Evolutionary conservation across 768 basidiomycete species (phyloP).

Genomic region (Boletus sp.): DNA sequence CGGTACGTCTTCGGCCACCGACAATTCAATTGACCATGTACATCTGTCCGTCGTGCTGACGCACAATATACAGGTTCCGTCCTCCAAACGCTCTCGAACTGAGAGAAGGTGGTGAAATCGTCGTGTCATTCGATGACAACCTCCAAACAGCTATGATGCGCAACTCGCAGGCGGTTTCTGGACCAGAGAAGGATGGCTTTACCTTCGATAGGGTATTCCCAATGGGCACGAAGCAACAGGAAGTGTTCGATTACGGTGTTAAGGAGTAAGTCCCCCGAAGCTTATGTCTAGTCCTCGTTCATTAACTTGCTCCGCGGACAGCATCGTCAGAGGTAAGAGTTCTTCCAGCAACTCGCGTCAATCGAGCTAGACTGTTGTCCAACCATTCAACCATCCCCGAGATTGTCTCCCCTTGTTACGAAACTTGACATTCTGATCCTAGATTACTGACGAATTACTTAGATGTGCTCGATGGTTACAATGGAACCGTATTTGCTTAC

Average conservation of each 20-base stretch:
- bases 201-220: conserved; percentile 97
- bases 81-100: conserved; percentile 91
- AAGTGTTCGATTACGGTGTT: conserved; percentile 98
- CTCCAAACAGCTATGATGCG: conserved; percentile 81
- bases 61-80: conserved; percentile 66
- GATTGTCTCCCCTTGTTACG: conserved; percentile 3
- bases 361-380: background rate
- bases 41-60: conserved; percentile 5
- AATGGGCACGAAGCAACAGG: conserved; percentile 84
- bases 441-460: conserved; percentile 19
- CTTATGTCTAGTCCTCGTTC: conserved; percentile 6
- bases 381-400: background rate
- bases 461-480: conserved; percentile 99
- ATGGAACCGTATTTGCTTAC: conserved; percentile 97
- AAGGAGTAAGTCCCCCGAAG: conserved; percentile 69
- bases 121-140: conserved; percentile 87
- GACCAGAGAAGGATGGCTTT: conserved; percentile 96
- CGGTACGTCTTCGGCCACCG: conserved; percentile 59
- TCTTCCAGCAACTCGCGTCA: conserved; percentile 1
- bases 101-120: conserved; percentile 84
- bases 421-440: background rate
- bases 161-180: conserved; percentile 63
- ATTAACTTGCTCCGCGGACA: conserved; percentile 32
- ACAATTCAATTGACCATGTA: background rate
- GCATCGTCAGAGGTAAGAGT: conserved; percentile 82